A percentile compares a stretch with the other conserved stretches of the same genome.
Evolutionary conservation across 768 basidiomycete genomes (phyloP).

Genomic region (Leccinum olivaceopallidum): DNA sequence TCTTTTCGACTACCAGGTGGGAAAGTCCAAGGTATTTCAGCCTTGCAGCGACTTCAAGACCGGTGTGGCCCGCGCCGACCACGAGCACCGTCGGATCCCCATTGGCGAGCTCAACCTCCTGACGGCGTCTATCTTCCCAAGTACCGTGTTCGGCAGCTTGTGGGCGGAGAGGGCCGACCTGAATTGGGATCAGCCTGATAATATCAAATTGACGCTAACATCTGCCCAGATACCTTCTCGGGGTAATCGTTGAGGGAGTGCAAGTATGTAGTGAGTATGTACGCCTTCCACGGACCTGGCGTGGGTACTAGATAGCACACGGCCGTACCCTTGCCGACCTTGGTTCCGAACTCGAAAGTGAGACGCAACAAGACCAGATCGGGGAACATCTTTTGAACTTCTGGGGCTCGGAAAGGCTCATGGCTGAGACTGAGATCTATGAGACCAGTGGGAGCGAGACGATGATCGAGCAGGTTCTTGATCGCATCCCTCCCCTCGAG

Average conservation of each 20-base stretch:
- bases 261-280: slow-evolving; percentile 59
- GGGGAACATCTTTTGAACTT: slow-evolving; percentile 43
- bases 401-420: slow-evolving; percentile 27
- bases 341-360: slow-evolving; percentile 54
- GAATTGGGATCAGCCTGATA: not conserved
- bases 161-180: slow-evolving; percentile 44
- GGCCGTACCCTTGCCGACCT: slow-evolving; percentile 50
- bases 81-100: slow-evolving; percentile 58
- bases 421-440: slow-evolving; percentile 21
- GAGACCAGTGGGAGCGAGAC: slow-evolving; percentile 31
- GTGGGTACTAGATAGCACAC: slow-evolving; percentile 54
- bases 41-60: slow-evolving; percentile 64
- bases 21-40: slow-evolving; percentile 58
- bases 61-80: slow-evolving; percentile 67
- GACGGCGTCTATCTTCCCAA: slow-evolving; percentile 50
- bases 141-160: slow-evolving; percentile 47
- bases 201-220: not conserved
- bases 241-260: slow-evolving; percentile 58
- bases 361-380: slow-evolving; percentile 61
- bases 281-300: slow-evolving; percentile 55
- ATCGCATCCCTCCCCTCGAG: slow-evolving; percentile 43
- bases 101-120: slow-evolving; percentile 47
- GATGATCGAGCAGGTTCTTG: slow-evolving; percentile 39
- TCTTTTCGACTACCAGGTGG: slow-evolving; percentile 58
- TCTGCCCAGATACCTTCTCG: slow-evolving; percentile 37